These are phyloP conservation scores for Aspergillus sp. DNA, from an alignment of 2,329 filamentous ascomycete genomes.

Conservation along the genomic window DNA sequence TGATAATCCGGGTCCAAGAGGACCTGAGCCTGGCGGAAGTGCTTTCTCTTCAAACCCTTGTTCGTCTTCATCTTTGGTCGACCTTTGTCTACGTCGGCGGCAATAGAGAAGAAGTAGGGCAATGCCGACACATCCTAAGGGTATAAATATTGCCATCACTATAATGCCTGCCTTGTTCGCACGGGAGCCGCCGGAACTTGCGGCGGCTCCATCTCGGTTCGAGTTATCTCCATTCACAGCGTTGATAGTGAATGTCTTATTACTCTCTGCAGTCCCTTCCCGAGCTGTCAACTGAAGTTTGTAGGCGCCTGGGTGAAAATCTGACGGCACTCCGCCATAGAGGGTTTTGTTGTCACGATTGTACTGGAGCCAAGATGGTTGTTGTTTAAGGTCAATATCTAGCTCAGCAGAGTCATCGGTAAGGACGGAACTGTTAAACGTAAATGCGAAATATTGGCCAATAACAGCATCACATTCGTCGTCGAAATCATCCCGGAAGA, in stretches of 20 bases:
- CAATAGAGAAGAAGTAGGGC: slow-evolving; percentile 34
- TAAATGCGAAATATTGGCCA: slow-evolving; percentile 51
- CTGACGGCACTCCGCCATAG: slow-evolving; percentile 50
- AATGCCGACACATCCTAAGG: slow-evolving; percentile 30
- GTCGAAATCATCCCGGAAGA: slow-evolving; percentile 47
- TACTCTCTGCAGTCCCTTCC: slow-evolving; percentile 39
- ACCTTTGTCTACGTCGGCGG: slow-evolving; percentile 33
- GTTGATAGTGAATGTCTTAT: slow-evolving; percentile 46
- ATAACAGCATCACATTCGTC: slow-evolving; percentile 49
- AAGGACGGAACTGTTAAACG: slow-evolving; percentile 47
- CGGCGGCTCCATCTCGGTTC: slow-evolving; percentile 14
- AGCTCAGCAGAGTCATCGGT: slow-evolving; percentile 42
- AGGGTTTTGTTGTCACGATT: slow-evolving; percentile 46
- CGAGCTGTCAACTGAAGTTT: slow-evolving; percentile 46
- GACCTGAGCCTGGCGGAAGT: slow-evolving; percentile 22
- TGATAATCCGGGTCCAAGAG: slow-evolving; percentile 22
- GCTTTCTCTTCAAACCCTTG: slow-evolving; percentile 24
- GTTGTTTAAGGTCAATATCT: slow-evolving; percentile 43
- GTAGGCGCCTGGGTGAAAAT: slow-evolving; percentile 39
- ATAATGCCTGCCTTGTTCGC: slow-evolving; percentile 39
- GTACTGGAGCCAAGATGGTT: slow-evolving; percentile 53
- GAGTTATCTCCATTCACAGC: slow-evolving; percentile 24
- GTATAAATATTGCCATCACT: slow-evolving; percentile 37
- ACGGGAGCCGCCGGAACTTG: slow-evolving; percentile 20
- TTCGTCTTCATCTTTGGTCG: slow-evolving; percentile 23